Base-by-base conservation (phyloP, 768 basidiomycete genomes). In the Boletus sp. region DNA sequence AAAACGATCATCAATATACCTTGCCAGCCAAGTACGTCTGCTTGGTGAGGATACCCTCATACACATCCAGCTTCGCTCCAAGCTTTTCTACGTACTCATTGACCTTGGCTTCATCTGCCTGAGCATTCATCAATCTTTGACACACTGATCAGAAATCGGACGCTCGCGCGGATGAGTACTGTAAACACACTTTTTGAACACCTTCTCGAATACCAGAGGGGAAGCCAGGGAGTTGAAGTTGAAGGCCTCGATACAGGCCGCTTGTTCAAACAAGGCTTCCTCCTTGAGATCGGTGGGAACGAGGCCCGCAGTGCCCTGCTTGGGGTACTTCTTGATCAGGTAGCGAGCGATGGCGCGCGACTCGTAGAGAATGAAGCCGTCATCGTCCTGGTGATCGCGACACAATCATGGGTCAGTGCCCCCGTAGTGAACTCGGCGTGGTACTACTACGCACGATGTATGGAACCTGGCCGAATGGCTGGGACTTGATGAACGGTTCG, bases 321-420 rank as follows among this genome's bases (percentile, higher is more conserved):
- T 56, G 7, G 78, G 65, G 61, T 83, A 82, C 67, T 86, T 87
- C 39, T 69, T 67, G 36, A 76, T 80, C 62, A 88, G 64, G 66
- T 89, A 90, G 14, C 82, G 79, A 37, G 65, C 68, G 58, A 89
- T 86, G 1, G 85, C 85, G 14, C 85, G 81, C 40, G 79, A 79
- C 63, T 87, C 85, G 67, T 78, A 87, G 29, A 90, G 61, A 54
- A 80, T 73, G 69, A 86, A 82, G 5, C 84, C 86, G 40, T 84
- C 84, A 28, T 88, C 85, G 50, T 84, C 75, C 79, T 81, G 32
- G 24, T 9, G 1, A 33, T 30, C n/a, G 17, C 20, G 20, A 36
- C 11, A 7, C 14, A 4, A 46, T 37, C 35, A 2, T 1, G 0
- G 1, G 36, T 61, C 24, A 61, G 52, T n/a, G 1, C 48, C 24